Evolutionary conservation across 495 filamentous ascomycete genomes (phyloP), one percentile per base, ranked within the genome.

Genomic region (Talaromyces nanjingensis): DNA sequence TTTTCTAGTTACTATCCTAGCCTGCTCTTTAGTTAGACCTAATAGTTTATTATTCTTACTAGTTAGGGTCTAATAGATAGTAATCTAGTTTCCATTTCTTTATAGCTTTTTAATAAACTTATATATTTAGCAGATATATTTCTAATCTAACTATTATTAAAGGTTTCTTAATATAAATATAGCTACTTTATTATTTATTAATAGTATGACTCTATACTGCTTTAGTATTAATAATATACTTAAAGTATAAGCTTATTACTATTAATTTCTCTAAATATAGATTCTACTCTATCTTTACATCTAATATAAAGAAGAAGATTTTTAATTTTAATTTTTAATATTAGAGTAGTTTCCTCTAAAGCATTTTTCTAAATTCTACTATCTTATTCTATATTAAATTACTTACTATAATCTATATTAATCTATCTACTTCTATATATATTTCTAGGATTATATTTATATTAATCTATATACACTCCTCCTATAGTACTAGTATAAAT

Each of bases 21-120:
- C 68, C 60, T 72, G 66, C 57, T 68, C 64, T 64, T 71, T 72
- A 14, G 68, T 68, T 59, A 72, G 68, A 31, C 70, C 65, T 33
- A 68, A 37, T 47, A 72, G 65, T 55, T 67, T 64, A 24, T 70
- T 66, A 20, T 72, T 57, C 39, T 63, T 42, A 52, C 45, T 67
- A 5, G 57, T 65, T 2, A 64, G 64, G 65, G 69, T 27, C 64
- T 39, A 69, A 12, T 0, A 60, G 42, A 70, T 60, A 11, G 53
- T 60, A 45, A 72, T 66, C 5, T 33, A 25, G 56, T 68, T 72
- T 61, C 66, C 59, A 12, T 68, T 47, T 63, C 63, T 70, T 63
- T 27, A 61, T 11, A 70, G 45, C 45, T 63, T 71, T 42, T 47
- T 67, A 0, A 68, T 69, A 9, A 67, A 61, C 64, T 68, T 69